Evolutionary conservation across 768 basidiomycete species (phyloP).

Genomic region (Trametes cinnabarina): DNA sequence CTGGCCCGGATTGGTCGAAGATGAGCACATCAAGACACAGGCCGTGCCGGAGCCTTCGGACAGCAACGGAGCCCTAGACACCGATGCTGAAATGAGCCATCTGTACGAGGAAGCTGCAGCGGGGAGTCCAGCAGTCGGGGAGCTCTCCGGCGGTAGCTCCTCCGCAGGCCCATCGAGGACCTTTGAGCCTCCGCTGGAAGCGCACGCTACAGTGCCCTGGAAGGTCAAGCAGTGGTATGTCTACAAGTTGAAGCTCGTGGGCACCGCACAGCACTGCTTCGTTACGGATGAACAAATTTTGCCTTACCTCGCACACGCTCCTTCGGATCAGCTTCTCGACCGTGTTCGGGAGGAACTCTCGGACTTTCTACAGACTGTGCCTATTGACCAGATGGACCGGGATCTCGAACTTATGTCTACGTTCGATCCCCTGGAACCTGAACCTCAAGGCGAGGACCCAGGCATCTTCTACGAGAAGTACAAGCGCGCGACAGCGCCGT

Average conservation of each 20-base stretch:
- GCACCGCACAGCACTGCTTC: constrained; percentile 46
- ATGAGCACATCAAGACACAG: constrained; percentile 48
- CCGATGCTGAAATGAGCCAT: background rate
- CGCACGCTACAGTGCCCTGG: constrained; percentile 45
- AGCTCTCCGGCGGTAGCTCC: background rate
- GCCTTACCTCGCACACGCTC: constrained; percentile 72
- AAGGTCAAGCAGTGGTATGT: constrained; percentile 54
- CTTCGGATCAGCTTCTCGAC: constrained; percentile 49
- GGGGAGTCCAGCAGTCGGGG: background rate
- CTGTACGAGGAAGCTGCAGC: constrained; percentile 21
- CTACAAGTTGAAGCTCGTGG: constrained; percentile 71
- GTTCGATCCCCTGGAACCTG: constrained; percentile 50
- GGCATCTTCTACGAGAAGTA: constrained; percentile 35
- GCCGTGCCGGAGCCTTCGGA: constrained; percentile 32
- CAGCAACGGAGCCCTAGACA: background rate
- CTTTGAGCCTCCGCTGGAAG: constrained; percentile 11
- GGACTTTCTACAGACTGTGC: constrained; percentile 8
- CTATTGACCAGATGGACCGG: constrained; percentile 22
- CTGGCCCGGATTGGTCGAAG: constrained; percentile 74
- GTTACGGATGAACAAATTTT: constrained; percentile 59
- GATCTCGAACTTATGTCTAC: constrained; percentile 33
- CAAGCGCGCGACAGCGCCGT: constrained; percentile 56
- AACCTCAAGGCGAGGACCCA: background rate
- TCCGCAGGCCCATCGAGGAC: constrained; percentile 6
- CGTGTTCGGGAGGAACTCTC: constrained; percentile 21